These are phyloP conservation scores for Prunus yedoensis DNA, from an alignment of 331 rosid genomes.

Conservation along the genomic window DNA sequence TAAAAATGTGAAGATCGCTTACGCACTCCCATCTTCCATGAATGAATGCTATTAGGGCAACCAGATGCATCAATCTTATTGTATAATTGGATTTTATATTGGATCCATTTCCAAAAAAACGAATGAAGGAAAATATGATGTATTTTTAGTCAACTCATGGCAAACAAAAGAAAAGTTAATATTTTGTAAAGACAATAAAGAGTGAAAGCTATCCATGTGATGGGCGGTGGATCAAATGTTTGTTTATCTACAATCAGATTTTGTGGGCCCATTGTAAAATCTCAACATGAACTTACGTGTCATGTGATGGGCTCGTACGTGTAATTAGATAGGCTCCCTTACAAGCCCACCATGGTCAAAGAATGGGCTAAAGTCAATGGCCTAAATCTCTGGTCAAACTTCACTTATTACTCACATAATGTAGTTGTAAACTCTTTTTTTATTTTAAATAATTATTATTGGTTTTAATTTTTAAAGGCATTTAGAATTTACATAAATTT, in stretches of 20 bases:
- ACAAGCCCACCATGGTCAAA: neutral
- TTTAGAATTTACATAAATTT: neutral
- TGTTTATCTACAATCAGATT: neutral
- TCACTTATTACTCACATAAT: neutral
- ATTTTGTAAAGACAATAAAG: neutral
- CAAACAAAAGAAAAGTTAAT: neutral
- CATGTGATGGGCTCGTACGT: neutral
- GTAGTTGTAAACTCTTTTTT: neutral
- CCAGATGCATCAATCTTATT: no score
- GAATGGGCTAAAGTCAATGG: neutral
- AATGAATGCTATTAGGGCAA: no score
- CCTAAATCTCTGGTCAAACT: neutral
- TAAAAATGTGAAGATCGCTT: no score
- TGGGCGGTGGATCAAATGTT: slow-evolving; percentile 11
- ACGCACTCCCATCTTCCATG: no score
- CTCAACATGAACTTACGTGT: neutral
- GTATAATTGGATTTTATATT: no score
- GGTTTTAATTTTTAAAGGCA: no score
- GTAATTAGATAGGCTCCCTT: neutral
- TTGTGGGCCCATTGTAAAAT: neutral
- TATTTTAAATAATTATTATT: no score
- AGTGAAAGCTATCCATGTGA: neutral
- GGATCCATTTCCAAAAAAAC: neutral
- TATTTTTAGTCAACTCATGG: neutral
- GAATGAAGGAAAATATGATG: no score